Percentiles rank a stretch among this genome's conserved stretches.
Conservation (phyloP, 2,329 filamentous ascomycete species). For the Cordyceps militaris region DNA sequence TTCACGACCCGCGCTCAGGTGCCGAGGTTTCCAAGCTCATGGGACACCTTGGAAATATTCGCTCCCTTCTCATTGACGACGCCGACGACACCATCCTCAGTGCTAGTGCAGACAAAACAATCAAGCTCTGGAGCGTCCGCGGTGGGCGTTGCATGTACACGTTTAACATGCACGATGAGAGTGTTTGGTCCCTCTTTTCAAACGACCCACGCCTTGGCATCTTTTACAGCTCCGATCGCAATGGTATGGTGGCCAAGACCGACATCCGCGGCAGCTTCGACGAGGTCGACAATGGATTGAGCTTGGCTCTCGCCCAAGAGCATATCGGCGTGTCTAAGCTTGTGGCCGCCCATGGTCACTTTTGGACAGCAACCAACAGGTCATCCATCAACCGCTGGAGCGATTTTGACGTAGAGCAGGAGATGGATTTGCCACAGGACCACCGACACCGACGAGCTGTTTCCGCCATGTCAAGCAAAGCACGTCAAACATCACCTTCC, state of each 20-base stretch:
- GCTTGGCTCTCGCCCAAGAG: slow-evolving; percentile 85
- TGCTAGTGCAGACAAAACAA: slow-evolving; percentile 89
- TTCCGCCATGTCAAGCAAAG: slow-evolving; percentile 36
- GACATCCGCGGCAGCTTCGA: slow-evolving; percentile 67
- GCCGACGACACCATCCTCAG: slow-evolving; percentile 88
- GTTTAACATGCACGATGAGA: slow-evolving; percentile 97
- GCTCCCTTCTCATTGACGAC: slow-evolving; percentile 82
- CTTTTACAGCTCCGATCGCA: slow-evolving; percentile 92
- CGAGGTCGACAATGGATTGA: slow-evolving; percentile 76
- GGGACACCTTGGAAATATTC: slow-evolving; percentile 90
- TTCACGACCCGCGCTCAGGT: slow-evolving; percentile 87
- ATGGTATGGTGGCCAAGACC: slow-evolving; percentile 91
- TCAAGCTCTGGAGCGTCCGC: slow-evolving; percentile 96
- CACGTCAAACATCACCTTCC: slow-evolving; percentile 26
- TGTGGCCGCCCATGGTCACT: slow-evolving; percentile 62
- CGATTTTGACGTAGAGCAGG: slow-evolving; percentile 72
- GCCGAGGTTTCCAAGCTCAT: slow-evolving; percentile 94
- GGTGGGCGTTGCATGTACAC: slow-evolving; percentile 96
- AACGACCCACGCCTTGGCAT: slow-evolving; percentile 76
- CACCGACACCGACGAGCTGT: slow-evolving; percentile 42
- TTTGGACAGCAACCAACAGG: slow-evolving; percentile 86
- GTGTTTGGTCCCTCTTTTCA: slow-evolving; percentile 92
- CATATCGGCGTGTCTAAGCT: slow-evolving; percentile 71
- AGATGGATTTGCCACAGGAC: slow-evolving; percentile 57
- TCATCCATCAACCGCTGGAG: slow-evolving; percentile 91